Evolutionary conservation across 805 yeast genomes (phyloP).

Genomic region (Candida piceae): DNA sequence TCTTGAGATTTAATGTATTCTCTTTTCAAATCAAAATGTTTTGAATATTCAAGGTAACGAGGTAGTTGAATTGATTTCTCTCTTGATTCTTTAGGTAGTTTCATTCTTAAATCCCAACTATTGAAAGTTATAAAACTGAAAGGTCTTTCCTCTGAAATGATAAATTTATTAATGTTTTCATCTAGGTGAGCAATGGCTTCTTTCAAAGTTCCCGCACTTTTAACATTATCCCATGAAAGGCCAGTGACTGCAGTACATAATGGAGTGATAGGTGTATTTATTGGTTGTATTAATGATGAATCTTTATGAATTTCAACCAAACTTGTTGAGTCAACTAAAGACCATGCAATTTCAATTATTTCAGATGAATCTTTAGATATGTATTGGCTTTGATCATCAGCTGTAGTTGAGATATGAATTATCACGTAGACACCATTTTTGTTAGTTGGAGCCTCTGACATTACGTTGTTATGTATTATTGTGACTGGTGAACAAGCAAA

Average conservation of each 20-base stretch:
- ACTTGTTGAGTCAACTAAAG: conserved; percentile 49
- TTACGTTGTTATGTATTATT: not conserved
- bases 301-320: conserved; percentile 39
- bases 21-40: conserved; percentile 66
- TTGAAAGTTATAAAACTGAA: conserved; percentile 65
- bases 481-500: not conserved
- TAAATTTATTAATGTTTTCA: conserved; percentile 38
- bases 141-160: conserved; percentile 39
- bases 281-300: conserved; percentile 51
- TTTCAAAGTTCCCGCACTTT: conserved; percentile 52
- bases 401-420: conserved; percentile 57
- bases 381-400: conserved; percentile 57
- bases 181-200: conserved; percentile 60
- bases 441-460: not conserved
- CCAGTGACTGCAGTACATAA: conserved; percentile 46
- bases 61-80: conserved; percentile 73
- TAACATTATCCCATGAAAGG: conserved; percentile 57
- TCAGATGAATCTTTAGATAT: conserved; percentile 65
- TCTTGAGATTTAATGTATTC: conserved; percentile 73
- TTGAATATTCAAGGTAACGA: conserved; percentile 66
- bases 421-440: conserved; percentile 41
- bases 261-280: conserved; percentile 62
- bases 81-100: conserved; percentile 74
- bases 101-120: conserved; percentile 68
- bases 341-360: conserved; percentile 65